These are phyloP conservation scores for Diutina pseudorugosa DNA, from an alignment of 1,139 yeast species.

Conservation along the genomic window DNA sequence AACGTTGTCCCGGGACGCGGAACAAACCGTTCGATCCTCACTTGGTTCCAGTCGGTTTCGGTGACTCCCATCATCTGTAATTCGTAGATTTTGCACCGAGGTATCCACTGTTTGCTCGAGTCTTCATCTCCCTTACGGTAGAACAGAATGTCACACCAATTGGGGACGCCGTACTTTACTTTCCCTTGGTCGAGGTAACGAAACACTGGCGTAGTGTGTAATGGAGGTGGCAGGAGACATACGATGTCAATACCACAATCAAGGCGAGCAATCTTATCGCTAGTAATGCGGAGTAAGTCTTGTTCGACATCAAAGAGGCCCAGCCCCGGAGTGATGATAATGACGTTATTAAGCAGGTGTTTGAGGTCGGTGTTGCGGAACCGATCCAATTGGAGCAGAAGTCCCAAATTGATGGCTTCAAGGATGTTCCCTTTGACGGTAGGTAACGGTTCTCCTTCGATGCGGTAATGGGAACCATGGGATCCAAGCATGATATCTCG, in stretches of 20 bases:
- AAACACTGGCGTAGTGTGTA: slow-evolving; percentile 84
- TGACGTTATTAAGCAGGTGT: slow-evolving; percentile 77
- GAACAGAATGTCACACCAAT: slow-evolving; percentile 89
- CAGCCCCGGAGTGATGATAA: slow-evolving; percentile 82
- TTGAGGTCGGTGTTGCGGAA: slow-evolving; percentile 78
- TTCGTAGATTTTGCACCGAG: slow-evolving; percentile 87
- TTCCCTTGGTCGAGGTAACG: slow-evolving; percentile 49
- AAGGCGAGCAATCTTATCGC: slow-evolving; percentile 59
- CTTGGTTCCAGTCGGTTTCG: slow-evolving; percentile 71
- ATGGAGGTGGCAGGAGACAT: slow-evolving; percentile 81
- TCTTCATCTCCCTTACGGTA: slow-evolving; percentile 26
- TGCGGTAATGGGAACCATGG: slow-evolving; percentile 20
- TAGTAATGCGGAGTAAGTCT: slow-evolving; percentile 60
- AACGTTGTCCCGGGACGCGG: slow-evolving; percentile 18
- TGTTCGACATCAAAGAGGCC: slow-evolving; percentile 90
- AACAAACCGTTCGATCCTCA: slow-evolving; percentile 45
- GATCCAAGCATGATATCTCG: slow-evolving; percentile 48
- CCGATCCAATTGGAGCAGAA: slow-evolving; percentile 68
- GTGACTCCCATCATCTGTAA: slow-evolving; percentile 97
- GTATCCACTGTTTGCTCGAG: slow-evolving; percentile 60
- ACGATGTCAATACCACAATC: slow-evolving; percentile 85
- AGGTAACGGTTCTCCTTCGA: slow-evolving; percentile 59
- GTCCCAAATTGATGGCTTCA: slow-evolving; percentile 78
- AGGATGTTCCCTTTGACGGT: slow-evolving; percentile 81
- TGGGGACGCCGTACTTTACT: slow-evolving; percentile 73